Conservation (phyloP, 1,284 basidiomycete genomes). For the Sporisorium scitamineum region DNA sequence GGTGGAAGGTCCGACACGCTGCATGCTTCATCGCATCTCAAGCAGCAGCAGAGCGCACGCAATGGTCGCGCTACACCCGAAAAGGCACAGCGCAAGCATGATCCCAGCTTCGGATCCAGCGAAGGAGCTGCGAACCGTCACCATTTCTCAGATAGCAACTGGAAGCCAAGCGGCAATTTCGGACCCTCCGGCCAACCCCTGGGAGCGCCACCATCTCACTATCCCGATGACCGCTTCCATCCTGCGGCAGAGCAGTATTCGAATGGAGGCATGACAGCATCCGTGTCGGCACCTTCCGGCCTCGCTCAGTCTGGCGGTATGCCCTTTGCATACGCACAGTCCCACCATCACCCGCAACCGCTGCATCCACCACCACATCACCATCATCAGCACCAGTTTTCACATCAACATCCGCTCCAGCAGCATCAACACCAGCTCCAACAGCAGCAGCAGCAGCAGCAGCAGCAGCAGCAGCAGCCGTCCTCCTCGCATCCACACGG, state of each 20-base stretch:
- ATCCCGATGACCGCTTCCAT: slow-evolving; percentile 42
- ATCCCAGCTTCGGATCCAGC: slow-evolving; percentile 13
- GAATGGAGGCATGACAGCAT: slow-evolving; percentile 26
- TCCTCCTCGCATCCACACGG: slow-evolving; percentile 14
- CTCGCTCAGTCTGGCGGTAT: slow-evolving; percentile 29
- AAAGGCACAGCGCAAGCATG: slow-evolving; percentile 22
- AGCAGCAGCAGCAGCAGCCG: slow-evolving; percentile 8
- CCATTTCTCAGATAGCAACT: slow-evolving; percentile 14
- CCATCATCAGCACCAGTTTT: slow-evolving; percentile 26
- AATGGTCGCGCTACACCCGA: slow-evolving; percentile 35
- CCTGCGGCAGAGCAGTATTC: slow-evolving; percentile 17
- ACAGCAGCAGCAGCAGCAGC: slow-evolving; percentile 19
- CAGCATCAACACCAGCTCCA: slow-evolving; percentile 16
- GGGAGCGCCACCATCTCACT: slow-evolving; percentile 17
- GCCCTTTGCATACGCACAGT: slow-evolving; percentile 22
- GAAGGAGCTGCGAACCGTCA: slow-evolving; percentile 21
- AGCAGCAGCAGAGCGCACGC: slow-evolving; percentile 12
- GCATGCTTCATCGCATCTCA: slow-evolving; percentile 9
- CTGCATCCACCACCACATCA: slow-evolving; percentile 24
- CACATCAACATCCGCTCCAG: slow-evolving; percentile 18
- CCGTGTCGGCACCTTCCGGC: slow-evolving; percentile 44
- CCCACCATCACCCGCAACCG: slow-evolving; percentile 21
- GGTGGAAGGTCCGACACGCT: slow-evolving; percentile 26
- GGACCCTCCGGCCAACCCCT: slow-evolving; percentile 9
- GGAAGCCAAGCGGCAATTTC: slow-evolving; percentile 26